These are phyloP conservation scores for Pinguiococcus pyrenoidosus DNA, from an alignment of 108 stramenopile genomes.

Conservation along the genomic window DNA sequence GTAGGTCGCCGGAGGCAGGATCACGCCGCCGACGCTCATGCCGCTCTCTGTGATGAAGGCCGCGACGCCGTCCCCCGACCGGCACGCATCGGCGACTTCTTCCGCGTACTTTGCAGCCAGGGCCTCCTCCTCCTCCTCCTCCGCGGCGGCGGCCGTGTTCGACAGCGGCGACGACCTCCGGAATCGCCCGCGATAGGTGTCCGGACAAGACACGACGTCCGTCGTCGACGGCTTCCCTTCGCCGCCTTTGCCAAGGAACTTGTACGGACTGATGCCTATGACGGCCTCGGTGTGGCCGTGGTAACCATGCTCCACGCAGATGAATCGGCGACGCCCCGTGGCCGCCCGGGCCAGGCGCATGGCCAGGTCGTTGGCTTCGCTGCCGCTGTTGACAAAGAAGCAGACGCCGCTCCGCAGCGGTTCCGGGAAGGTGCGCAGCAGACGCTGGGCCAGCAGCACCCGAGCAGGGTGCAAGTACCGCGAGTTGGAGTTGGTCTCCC, in stretches of 20 bases:
- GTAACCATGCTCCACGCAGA: slow-evolving; percentile 62
- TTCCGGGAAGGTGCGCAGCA: slow-evolving; percentile 36
- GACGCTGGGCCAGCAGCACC: slow-evolving; percentile 43
- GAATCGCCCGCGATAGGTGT: slow-evolving; percentile 60
- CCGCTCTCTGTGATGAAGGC: slow-evolving; percentile 78
- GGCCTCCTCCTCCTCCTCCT: slow-evolving; percentile 48
- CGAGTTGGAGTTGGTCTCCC: slow-evolving; percentile 66
- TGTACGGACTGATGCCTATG: slow-evolving; percentile 80
- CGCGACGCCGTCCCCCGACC: slow-evolving; percentile 44
- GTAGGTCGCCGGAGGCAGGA: slow-evolving; percentile 65
- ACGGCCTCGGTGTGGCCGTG: slow-evolving; percentile 76
- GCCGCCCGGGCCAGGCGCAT: slow-evolving; percentile 69
- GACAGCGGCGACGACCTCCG: no score
- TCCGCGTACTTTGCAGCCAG: slow-evolving; percentile 25
- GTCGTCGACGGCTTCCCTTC: no score
- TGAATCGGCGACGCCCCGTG: slow-evolving; percentile 12
- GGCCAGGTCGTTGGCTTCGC: slow-evolving; percentile 93
- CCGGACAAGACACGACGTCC: slow-evolving; percentile 64
- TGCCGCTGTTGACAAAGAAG: slow-evolving; percentile 84
- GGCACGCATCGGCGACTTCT: slow-evolving; percentile 1
- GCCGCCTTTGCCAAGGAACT: slow-evolving; percentile 31
- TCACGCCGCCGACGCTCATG: slow-evolving; percentile 73
- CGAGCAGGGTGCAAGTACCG: slow-evolving; percentile 77
- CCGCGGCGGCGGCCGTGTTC: slow-evolving; percentile 6
- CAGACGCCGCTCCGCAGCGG: slow-evolving; percentile 47